Evolutionary conservation across 495 filamentous ascomycete species (phyloP).

Genomic region (Aspergillus indologenus): DNA sequence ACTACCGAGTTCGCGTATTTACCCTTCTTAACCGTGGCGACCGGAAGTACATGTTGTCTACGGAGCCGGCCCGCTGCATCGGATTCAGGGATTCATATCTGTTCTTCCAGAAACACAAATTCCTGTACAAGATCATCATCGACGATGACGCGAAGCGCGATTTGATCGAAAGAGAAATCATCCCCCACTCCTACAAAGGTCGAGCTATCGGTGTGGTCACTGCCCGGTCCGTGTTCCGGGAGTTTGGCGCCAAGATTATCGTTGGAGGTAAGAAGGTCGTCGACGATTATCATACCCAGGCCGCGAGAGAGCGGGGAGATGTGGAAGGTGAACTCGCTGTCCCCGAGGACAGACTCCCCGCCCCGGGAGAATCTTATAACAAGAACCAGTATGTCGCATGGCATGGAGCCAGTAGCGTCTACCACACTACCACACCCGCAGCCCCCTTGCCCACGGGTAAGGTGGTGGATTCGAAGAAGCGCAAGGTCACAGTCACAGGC

Average conservation of each 20-base stretch:
- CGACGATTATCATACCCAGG: constrained; percentile 86
- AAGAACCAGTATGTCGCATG: constrained; percentile 96
- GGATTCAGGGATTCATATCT: constrained; percentile 96
- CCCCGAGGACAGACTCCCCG: constrained; percentile 71
- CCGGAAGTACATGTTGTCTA: constrained; percentile 94
- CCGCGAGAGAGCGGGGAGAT: constrained; percentile 72
- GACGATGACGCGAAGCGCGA: constrained; percentile 90
- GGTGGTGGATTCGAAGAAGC: constrained; percentile 68
- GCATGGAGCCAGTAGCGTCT: constrained; percentile 94
- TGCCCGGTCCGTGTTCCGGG: constrained; percentile 91
- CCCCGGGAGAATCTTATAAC: constrained; percentile 75
- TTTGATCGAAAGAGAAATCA: constrained; percentile 88
- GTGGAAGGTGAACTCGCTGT: constrained; percentile 90
- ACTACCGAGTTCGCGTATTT: constrained; percentile 93
- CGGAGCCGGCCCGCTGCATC: constrained; percentile 92
- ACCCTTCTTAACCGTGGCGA: constrained; percentile 80
- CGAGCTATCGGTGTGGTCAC: constrained; percentile 97
- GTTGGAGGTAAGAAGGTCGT: constrained; percentile 80
- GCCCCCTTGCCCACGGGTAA: constrained; percentile 76
- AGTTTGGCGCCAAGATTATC: constrained; percentile 92
- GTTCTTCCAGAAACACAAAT: constrained; percentile 95
- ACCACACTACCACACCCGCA: constrained; percentile 77
- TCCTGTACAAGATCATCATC: constrained; percentile 93
- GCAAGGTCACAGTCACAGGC: constrained; percentile 83
- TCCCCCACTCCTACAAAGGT: constrained; percentile 97